phyloP scores from a whole-genome alignment of 1,284 basidiomycete genomes.

The Meripilus lineatus region DNA sequence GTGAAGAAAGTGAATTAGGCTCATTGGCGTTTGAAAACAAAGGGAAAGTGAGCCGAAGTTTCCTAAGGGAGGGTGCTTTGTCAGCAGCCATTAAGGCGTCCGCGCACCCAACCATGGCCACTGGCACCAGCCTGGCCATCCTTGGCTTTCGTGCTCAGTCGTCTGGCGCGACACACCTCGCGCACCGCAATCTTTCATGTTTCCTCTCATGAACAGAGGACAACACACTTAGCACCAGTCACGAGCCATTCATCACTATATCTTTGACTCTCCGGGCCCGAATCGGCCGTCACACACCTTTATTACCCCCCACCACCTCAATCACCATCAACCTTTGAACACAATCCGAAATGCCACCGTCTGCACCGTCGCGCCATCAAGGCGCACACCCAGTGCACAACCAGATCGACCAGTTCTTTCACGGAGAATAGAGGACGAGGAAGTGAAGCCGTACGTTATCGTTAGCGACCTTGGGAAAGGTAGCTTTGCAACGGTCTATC shows the following conservation, averaged over 20 bases:
- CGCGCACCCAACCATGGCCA: no score
- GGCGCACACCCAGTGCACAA: not conserved
- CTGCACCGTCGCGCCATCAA: not conserved
- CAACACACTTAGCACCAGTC: not conserved
- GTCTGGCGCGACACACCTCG: no score
- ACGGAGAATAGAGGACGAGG: slow-evolving; percentile 47
- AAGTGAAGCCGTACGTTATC: slow-evolving; percentile 69
- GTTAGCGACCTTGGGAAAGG: slow-evolving; percentile 77
- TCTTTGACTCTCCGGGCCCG: no score
- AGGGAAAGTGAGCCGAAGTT: no score
- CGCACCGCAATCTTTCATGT: not conserved
- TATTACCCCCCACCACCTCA: not conserved
- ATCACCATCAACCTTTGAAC: not conserved
- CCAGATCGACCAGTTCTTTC: not conserved
- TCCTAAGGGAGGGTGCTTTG: no score
- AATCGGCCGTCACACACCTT: no score
- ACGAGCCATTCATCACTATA: no score
- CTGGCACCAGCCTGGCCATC: no score
- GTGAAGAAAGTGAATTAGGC: no score
- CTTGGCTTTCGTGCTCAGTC: no score
- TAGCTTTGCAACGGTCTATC: slow-evolving; percentile 95
- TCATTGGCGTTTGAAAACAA: no score
- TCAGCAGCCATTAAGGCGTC: no score
- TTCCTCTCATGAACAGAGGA: not conserved
- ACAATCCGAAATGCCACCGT: not conserved